Base-by-base conservation (phyloP, 2,329 filamentous ascomycete species). In the Colletotrichum cordylinicola region DNA sequence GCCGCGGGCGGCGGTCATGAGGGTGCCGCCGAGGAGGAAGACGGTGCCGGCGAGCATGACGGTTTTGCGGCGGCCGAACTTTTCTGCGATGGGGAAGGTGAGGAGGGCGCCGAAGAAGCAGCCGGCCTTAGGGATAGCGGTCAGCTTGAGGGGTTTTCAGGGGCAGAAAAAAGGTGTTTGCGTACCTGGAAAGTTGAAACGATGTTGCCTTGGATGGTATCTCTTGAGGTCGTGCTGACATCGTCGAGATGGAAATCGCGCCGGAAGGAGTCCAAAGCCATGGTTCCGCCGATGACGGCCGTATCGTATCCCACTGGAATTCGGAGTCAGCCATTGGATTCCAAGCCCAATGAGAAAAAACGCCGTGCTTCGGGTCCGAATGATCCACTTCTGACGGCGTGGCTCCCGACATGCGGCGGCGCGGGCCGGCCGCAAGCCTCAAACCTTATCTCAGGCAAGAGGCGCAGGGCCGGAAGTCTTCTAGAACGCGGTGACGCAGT, bases 1-100 rank as follows among this genome's bases (percentile, higher is more conserved):
- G 3, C 85, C 85, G 39, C 79, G 79, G 1, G 82, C 79, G 35
- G 80, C 82, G 4, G 82, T 84, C 83, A 84, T 83, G 24, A 84
- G 78, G 8, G 80, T 80, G 43, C 81, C 84, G 29, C 83, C 85
- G 64, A 84, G 67, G 33, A 83, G 79, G 78, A 89, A 90, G 62
- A 88, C 82, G 7, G 82, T 72, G 9, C 85, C 83, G 6, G 87
- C 87, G 27, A 86, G 78, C 73, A 89, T 85, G 76, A 90, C 85
- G 18, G 86, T 86, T 72, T 83, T 85, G 72, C 84, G 86, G 9
- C 88, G 87, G 27, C 88, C 88, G 77, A 86, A 85, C 70, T 83
- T 84, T 70, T 90, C 88, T 6, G 86, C 87, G 39, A 89, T 83
- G 27, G 87, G 87, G 75, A 88, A 89, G 6, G 82, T 85, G 33